A percentile compares a stretch with the other conserved stretches of the same genome.
These are phyloP conservation scores for Acorus calamus DNA, from an alignment of 106 monocot species.

Conservation along the genomic window DNA sequence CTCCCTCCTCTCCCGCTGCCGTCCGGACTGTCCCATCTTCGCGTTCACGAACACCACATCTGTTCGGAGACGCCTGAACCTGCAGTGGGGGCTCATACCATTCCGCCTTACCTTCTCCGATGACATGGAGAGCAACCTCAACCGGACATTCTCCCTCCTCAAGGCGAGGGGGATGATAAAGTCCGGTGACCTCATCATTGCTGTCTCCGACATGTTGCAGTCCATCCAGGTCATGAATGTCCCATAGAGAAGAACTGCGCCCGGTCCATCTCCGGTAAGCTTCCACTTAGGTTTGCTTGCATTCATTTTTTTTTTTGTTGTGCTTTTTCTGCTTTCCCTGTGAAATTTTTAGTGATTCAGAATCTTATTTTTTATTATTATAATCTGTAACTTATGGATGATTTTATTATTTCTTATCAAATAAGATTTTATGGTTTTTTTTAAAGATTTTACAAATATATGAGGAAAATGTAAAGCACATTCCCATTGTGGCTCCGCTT, in stretches of 20 bases:
- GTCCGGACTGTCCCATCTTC: conserved; percentile 94
- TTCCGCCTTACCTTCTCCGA: conserved; percentile 81
- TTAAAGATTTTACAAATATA: too few relatives aligned
- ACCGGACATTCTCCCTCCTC: conserved; percentile 82
- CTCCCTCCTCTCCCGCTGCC: conserved; percentile 83
- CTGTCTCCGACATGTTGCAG: conserved; percentile 62
- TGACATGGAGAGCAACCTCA: conserved; percentile 98
- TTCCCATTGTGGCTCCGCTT: too few relatives aligned
- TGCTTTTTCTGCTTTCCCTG: too few relatives aligned
- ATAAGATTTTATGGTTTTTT: too few relatives aligned
- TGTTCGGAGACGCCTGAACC: conserved; percentile 68
- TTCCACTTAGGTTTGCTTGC: too few relatives aligned
- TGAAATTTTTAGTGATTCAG: too few relatives aligned
- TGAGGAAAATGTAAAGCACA: too few relatives aligned
- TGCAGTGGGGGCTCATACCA: conserved; percentile 97
- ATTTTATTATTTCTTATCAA: too few relatives aligned
- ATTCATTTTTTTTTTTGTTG: too few relatives aligned
- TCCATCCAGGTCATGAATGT: conserved; percentile 82
- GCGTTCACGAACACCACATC: conserved; percentile 89
- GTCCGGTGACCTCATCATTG: conserved; percentile 77
- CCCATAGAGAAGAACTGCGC: conserved; percentile 14
- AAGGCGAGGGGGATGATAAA: conserved; percentile 94
- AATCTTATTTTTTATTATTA: too few relatives aligned
- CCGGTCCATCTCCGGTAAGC: too few relatives aligned
- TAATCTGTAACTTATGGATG: too few relatives aligned